Conservation (phyloP, 2,329 filamentous ascomycete species). For the Cyanodermella asteris region DNA sequence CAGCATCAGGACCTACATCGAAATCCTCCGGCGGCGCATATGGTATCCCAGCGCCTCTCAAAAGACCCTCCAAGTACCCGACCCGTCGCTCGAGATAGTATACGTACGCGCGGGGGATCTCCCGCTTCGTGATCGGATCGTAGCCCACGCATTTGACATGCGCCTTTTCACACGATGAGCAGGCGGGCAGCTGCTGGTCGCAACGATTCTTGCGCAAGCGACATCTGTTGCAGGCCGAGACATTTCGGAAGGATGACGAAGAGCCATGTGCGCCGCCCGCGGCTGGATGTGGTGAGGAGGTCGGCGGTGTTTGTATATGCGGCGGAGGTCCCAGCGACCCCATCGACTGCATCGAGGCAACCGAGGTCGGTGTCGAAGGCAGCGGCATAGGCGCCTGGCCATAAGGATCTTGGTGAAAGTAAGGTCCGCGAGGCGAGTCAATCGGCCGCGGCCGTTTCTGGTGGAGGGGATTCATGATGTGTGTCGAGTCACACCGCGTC, state of each 20-base stretch:
- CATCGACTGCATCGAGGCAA: slow-evolving; percentile 6
- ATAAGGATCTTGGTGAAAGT: no score
- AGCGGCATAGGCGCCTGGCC: no score
- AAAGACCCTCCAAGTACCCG: slow-evolving; percentile 56
- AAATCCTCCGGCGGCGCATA: slow-evolving; percentile 52
- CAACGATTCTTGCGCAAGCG: slow-evolving; percentile 83
- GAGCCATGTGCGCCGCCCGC: slow-evolving; percentile 8
- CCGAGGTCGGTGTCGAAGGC: no score
- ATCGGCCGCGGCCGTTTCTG: no score
- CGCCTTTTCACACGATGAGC: slow-evolving; percentile 83
- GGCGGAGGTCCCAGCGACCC: no score
- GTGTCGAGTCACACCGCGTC: no score
- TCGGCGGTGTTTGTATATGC: no score
- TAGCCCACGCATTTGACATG: slow-evolving; percentile 80
- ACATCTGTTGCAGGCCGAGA: slow-evolving; percentile 87
- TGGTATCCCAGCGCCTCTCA: slow-evolving; percentile 45
- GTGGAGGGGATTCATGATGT: no score
- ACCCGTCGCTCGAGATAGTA: slow-evolving; percentile 83
- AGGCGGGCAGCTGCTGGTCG: slow-evolving; percentile 79
- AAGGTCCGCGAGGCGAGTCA: no score
- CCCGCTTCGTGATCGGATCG: slow-evolving; percentile 86
- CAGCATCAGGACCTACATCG: slow-evolving; percentile 23
- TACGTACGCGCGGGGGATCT: slow-evolving; percentile 83
- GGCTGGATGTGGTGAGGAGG: slow-evolving; percentile 9
- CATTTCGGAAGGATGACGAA: slow-evolving; percentile 47